Percentiles rank a stretch among this genome's conserved stretches.
These are phyloP conservation scores for Aspergillus campestris DNA, from an alignment of 495 filamentous ascomycete species.

Conservation along the genomic window DNA sequence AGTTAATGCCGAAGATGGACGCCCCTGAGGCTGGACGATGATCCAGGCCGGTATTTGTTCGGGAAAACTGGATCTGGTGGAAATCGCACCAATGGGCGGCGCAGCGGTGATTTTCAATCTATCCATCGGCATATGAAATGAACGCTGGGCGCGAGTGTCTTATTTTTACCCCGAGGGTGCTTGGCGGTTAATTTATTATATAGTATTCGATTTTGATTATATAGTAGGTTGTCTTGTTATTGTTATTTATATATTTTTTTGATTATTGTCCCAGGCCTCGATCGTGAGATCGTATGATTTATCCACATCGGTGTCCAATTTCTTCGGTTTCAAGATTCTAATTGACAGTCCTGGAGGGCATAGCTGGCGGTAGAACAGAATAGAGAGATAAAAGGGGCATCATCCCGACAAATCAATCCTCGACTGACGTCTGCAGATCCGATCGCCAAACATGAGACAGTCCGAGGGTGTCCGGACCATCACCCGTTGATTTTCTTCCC, in stretches of 20 bases:
- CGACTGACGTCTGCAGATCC: constrained; percentile 29
- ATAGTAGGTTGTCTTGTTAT: not conserved
- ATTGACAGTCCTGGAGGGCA: too few relatives aligned
- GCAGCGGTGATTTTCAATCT: not conserved
- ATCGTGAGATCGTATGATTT: not conserved
- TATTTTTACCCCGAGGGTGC: too few relatives aligned
- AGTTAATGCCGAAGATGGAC: not conserved
- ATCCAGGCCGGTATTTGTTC: constrained; percentile 23
- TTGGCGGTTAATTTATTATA: too few relatives aligned
- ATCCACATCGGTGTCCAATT: too few relatives aligned
- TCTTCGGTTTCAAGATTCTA: too few relatives aligned
- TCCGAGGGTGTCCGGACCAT: too few relatives aligned
- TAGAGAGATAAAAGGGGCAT: too few relatives aligned
- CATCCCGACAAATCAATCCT: too few relatives aligned
- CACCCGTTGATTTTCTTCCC: too few relatives aligned
- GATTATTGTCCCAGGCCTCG: not conserved
- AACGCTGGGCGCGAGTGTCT: too few relatives aligned
- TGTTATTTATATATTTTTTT: not conserved
- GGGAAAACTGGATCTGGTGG: constrained; percentile 19
- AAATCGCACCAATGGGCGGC: constrained; percentile 8
- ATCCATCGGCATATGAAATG: not conserved
- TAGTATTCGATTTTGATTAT: not conserved
- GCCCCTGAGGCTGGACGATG: not conserved
- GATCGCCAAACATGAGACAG: constrained; percentile 32
- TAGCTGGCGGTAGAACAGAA: too few relatives aligned